Evolutionary conservation across 192 early-diverging fungal species (phyloP).

Genomic region (Irineochytrium annulatum): DNA sequence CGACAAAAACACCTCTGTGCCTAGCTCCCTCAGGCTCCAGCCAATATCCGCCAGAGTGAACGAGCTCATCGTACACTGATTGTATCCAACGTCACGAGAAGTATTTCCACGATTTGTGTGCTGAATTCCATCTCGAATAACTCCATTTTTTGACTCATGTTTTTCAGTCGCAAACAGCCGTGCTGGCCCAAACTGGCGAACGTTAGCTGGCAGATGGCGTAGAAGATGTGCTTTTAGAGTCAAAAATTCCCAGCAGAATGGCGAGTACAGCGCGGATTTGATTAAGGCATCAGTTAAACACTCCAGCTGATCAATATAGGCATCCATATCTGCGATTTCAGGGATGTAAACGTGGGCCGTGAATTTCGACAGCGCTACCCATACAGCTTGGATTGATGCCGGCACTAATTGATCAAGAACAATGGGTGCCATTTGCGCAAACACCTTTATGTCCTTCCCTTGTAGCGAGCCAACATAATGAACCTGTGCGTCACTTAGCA

Average conservation of each 20-base stretch:
- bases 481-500: too few relatives aligned
- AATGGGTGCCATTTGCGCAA: conserved; percentile 7
- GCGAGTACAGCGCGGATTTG: background rate
- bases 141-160: conserved; percentile 7
- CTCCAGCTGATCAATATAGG: background rate
- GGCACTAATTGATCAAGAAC: background rate
- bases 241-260: background rate
- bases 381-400: background rate
- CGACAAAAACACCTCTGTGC: too few relatives aligned
- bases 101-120: conserved; percentile 6
- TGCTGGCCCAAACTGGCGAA: background rate
- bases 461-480: conserved; percentile 6
- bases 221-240: conserved; percentile 6
- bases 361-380: background rate
- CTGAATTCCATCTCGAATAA: background rate
- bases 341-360: background rate
- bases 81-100: background rate
- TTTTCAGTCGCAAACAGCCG: conserved; percentile 5
- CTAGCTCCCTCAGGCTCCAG: too few relatives aligned
- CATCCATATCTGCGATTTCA: background rate
- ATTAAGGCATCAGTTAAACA: conserved; percentile 1
- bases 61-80: too few relatives aligned
- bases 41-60: too few relatives aligned
- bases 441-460: conserved; percentile 1
- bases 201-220: background rate